Evolutionary conservation across 1,139 yeast genomes (phyloP), one percentile per base, ranked within the genome.

Genomic region (Yamadazyma pseudoaaseri): DNA sequence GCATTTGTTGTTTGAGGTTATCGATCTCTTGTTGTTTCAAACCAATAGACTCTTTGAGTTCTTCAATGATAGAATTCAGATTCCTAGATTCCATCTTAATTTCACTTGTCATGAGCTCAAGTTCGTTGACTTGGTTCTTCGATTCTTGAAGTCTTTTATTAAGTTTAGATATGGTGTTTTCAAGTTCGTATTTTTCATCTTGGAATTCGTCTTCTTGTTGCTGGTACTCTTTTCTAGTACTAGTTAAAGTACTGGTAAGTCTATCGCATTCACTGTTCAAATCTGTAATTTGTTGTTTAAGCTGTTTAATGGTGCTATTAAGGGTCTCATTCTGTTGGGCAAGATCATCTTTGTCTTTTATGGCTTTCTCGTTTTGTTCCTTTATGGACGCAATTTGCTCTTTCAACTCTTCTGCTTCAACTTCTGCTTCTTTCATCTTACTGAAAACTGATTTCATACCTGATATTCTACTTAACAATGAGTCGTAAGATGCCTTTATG

Each of bases 401-500:
- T 45, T 76, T 79, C 0, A 80, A 64, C 26, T 65, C 65, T 32
- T 80, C 83, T 26, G 89, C 65, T 45, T 87, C 95, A 7, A 70
- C 69, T 44, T 92, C 84, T 0, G 94, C 70, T 40, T 78, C 81
- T 51, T 83, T 83, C 87, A 83, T 81, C 46, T 83, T 82, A 37
- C 72, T 73, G 54, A 85, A 84, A 2, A 83, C 73, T 0, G 84
- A 64, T 51, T 86, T 87, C 86, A 92, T 87, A 2, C 86, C 79
- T 1, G 95, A 77, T 20, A 92, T 66, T 52, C 86, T 76, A 43
- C 80, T 82, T 38, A 89, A 62, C 14, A 92, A 63, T n/a, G 73
- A 70, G 44, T 87, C 86, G 54, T 90, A 87, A 41, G 84, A 85
- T 7, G 74, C 70, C 46, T 85, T 84, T 18, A 78, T 71, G 23